phyloP scores from a whole-genome alignment of 2,329 filamentous ascomycete species.

The Hypomyces perniciosus region DNA sequence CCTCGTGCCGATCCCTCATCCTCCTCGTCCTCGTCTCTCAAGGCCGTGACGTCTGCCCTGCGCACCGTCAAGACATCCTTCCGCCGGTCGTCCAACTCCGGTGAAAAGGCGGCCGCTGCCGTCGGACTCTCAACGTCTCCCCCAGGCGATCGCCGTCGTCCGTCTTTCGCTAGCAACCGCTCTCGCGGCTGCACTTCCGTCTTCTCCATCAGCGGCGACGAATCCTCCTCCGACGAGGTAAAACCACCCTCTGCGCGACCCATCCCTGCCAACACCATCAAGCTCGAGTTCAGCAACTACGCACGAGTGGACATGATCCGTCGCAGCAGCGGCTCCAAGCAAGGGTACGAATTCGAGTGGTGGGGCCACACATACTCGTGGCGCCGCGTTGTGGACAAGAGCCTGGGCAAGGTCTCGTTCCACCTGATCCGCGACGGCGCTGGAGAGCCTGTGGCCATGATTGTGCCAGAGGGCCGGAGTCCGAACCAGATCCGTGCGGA shows the following conservation, averaged over 20 bases:
- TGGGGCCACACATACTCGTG: constrained; percentile 85
- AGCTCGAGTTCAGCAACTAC: constrained; percentile 96
- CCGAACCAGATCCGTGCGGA: constrained; percentile 66
- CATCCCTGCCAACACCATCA: constrained; percentile 64
- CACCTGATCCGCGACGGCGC: constrained; percentile 67
- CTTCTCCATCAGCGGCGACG: constrained; percentile 8
- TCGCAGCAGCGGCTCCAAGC: constrained; percentile 38
- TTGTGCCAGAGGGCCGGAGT: constrained; percentile 73
- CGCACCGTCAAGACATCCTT: constrained; percentile 37
- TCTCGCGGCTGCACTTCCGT: constrained; percentile 9
- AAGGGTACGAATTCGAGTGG: constrained; percentile 90
- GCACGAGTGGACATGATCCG: constrained; percentile 80
- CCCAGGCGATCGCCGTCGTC: constrained; percentile 8
- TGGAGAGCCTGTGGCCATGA: constrained; percentile 65
- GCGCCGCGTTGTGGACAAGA: constrained; percentile 69
- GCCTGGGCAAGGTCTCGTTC: constrained; percentile 65
- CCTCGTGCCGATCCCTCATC: constrained; percentile 15
- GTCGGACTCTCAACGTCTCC: not conserved
- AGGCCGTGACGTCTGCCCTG: constrained; percentile 43
- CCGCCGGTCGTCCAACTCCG: constrained; percentile 20
- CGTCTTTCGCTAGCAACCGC: constrained; percentile 11
- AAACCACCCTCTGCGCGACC: constrained; percentile 23
- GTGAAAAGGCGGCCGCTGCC: constrained; percentile 6
- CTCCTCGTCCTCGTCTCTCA: constrained; percentile 25
- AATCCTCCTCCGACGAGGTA: constrained; percentile 3